Evolutionary conservation across 2,329 filamentous ascomycete genomes (phyloP).

Genomic region (Phaeoacremonium minimum): DNA sequence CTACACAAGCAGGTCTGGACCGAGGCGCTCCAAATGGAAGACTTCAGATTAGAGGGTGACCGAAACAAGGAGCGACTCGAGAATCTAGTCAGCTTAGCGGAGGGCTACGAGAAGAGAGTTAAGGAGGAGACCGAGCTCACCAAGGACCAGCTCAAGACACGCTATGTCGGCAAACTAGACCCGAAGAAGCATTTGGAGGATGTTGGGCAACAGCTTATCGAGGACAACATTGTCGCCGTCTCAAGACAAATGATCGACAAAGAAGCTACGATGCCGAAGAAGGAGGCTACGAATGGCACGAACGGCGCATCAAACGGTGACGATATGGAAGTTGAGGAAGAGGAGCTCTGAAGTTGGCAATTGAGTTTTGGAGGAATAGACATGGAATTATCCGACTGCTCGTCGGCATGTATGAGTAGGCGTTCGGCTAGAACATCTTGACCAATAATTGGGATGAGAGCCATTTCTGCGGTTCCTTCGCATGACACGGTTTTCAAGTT

Average conservation of each 20-base stretch:
- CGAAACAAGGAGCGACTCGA: conserved; percentile 86
- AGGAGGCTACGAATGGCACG: conserved; percentile 43
- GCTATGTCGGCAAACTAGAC: conserved; percentile 98
- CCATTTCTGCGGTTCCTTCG: conserved; percentile 1
- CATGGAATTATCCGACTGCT: conserved; percentile 7
- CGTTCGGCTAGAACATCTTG: conserved; percentile 6
- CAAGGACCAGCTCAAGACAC: conserved; percentile 96
- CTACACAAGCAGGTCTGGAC: conserved; percentile 99
- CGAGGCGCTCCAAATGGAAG: conserved; percentile 92
- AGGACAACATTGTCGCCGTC: conserved; percentile 99
- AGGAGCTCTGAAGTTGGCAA: conserved; percentile 16
- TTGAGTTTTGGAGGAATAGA: conserved; percentile 10
- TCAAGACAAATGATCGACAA: conserved; percentile 99
- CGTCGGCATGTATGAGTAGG: conserved; percentile 6
- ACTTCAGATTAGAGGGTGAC: conserved; percentile 80
- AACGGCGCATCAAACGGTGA: conserved; percentile 52
- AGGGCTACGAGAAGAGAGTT: conserved; percentile 97
- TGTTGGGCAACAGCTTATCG: conserved; percentile 92
- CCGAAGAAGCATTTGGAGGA: conserved; percentile 99
- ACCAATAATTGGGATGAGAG: not conserved
- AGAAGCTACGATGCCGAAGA: conserved; percentile 86
- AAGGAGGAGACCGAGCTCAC: conserved; percentile 98
- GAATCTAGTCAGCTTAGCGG: conserved; percentile 81
- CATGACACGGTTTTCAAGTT: not conserved
- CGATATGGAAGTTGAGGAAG: conserved; percentile 68